Conservation (phyloP, 129 eudicot species). For the Artemisia tridentata region DNA sequence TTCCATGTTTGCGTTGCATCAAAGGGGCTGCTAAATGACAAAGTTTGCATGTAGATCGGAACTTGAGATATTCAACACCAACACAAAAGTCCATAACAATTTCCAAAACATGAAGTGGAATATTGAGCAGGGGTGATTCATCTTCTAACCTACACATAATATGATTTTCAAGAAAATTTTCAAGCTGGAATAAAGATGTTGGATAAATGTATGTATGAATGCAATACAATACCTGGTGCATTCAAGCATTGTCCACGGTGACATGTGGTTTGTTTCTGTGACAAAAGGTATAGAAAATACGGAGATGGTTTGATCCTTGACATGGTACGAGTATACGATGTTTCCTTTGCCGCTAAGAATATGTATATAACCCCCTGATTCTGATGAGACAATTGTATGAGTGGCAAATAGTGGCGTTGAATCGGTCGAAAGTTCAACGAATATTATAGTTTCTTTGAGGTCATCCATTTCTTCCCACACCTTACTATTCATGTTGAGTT, state of each 20-base stretch:
- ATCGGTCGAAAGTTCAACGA: background rate
- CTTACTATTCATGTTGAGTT: conserved; percentile 6
- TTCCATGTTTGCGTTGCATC: too few species aligned
- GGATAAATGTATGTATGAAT: background rate
- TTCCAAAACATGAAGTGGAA: too few species aligned
- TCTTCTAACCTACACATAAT: background rate
- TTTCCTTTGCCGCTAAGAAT: background rate
- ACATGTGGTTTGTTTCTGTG: too few species aligned
- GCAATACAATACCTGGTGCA: conserved; percentile 13
- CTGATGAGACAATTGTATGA: background rate
- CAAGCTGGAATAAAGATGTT: background rate
- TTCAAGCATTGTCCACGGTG: conserved; percentile 6
- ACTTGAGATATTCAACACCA: too few species aligned
- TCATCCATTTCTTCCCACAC: background rate
- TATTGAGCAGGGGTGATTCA: too few species aligned
- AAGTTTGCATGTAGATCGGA: too few species aligned
- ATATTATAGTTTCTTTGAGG: conserved; percentile 9
- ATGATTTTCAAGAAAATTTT: background rate
- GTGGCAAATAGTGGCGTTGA: background rate
- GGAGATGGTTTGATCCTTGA: conserved; percentile 18
- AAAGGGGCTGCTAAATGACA: too few species aligned
- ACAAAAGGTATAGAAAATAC: background rate
- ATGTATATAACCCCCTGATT: conserved; percentile 22
- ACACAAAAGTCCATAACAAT: too few species aligned
- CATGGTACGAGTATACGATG: conserved; percentile 5